Conservation (phyloP, 2,329 filamentous ascomycete species). For the Exophiala oligosperma region DNA sequence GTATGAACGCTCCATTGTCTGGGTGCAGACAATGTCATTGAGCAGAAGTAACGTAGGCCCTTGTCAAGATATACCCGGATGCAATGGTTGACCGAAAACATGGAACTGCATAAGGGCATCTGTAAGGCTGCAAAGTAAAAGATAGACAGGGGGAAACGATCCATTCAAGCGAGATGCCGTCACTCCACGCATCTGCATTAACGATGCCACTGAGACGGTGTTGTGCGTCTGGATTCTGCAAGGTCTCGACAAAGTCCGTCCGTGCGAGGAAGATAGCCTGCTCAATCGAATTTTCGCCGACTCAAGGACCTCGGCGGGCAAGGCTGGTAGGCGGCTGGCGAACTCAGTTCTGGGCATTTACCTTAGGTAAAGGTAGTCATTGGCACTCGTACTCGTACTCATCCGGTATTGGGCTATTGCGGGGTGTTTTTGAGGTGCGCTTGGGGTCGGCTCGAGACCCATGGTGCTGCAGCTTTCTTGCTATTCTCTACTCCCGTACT, state of each 20-base stretch:
- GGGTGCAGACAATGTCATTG: background rate
- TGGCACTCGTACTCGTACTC: too few species aligned
- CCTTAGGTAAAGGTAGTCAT: too few species aligned
- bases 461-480: background rate
- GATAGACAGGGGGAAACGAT: background rate
- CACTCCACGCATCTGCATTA: background rate
- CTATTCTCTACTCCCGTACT: background rate
- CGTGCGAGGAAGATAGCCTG: background rate
- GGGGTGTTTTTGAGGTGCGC: conserved; percentile 1
- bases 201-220: background rate
- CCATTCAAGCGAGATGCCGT: background rate
- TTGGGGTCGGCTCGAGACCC: too few species aligned
- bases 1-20: background rate
- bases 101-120: background rate
- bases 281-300: background rate
- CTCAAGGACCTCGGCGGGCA: background rate
- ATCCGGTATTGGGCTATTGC: background rate
- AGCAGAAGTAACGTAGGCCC: too few species aligned
- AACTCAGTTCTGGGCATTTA: too few species aligned
- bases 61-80: too few species aligned
- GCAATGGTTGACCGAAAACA: background rate
- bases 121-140: too few species aligned
- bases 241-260: too few species aligned
- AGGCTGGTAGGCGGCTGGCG: background rate
- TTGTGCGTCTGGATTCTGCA: background rate